Evolutionary conservation across 352 stramenopile species (phyloP).

Genomic region (Globisporangium spinosum): DNA sequence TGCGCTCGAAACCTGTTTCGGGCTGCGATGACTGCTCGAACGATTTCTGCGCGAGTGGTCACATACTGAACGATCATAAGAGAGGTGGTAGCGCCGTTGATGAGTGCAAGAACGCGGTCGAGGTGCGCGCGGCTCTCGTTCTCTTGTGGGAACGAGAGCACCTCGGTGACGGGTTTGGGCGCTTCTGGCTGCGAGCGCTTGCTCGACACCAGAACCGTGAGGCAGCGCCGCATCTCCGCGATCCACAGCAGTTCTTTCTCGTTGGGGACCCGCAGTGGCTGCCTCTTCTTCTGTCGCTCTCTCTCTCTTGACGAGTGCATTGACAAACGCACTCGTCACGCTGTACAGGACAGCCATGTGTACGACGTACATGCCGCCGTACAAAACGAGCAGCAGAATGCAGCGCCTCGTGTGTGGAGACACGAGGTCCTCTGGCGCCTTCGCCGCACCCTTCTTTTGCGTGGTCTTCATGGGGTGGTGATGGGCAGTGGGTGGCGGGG

Average conservation of each 20-base stretch:
- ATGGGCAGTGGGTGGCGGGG: too few species aligned
- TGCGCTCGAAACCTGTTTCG: neutral
- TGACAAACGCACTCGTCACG: too few species aligned
- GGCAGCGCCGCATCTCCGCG: too few species aligned
- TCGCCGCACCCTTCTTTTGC: too few species aligned
- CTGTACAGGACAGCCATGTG: too few species aligned
- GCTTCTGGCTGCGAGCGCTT: neutral
- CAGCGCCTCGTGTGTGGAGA: too few species aligned
- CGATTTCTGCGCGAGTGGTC: neutral
- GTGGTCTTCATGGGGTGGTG: too few species aligned
- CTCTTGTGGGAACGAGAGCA: neutral
- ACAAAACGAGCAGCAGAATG: too few species aligned
- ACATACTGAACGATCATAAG: neutral
- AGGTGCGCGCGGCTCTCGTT: neutral
- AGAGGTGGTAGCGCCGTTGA: neutral
- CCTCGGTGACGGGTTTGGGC: neutral
- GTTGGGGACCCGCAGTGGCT: neutral
- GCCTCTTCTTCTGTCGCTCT: too few species aligned
- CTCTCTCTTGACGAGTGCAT: too few species aligned
- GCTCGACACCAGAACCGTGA: neutral
- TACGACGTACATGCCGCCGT: too few species aligned
- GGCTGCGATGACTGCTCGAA: neutral
- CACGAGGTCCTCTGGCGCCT: too few species aligned
- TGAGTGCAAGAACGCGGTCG: neutral
- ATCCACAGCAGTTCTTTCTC: neutral